Base-by-base conservation (phyloP, 2,329 filamentous ascomycete species). In the Fusarium continuum region DNA sequence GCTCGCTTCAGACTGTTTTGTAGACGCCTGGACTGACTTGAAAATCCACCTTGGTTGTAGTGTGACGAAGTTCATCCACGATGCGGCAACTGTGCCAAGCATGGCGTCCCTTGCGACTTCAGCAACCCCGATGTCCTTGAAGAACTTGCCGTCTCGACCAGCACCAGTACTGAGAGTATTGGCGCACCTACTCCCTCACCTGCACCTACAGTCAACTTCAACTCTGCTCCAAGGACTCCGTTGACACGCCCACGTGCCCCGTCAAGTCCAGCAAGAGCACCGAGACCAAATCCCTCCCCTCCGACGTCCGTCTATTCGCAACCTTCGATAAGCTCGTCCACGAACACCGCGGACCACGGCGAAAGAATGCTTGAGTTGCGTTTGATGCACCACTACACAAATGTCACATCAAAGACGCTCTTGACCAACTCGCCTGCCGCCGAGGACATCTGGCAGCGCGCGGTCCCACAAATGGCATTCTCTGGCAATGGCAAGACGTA, bases 41-140 rank as follows among this genome's bases (percentile, higher is more conserved):
- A 39, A 28, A 50, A 41, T 17, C 46, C 36, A 46, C 38, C 29
- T 43, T 36, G 32, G 34, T 59, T 53, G 17, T 67, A 87, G 85
- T 90, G 87, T 75, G 87, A 90, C 70, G 87, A 90, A 74, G 77
- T 86, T 10, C 87, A 89, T 69, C 87, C 87, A 8, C 77, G 82
- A 55, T 90, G 87, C 71, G 84, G 86, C 59, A 89, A 89, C 74
- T 90, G 87, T 76, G 76, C 82, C 52, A 90, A 89, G 70, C 87
- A 90, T 75, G 87, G 86, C 67, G 87, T 89, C 31, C 73, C 79
- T 28, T 90, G 87, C 75, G 87, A 90, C 72, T 90, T 89, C 69
- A 85, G 87, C 65, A 80, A 80, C 61, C 80, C 82, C 8, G 74
- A 80, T 29, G 73, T 82, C 54, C 73, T 80, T 55, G 78, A 81